phyloP scores from a whole-genome alignment of 441 rosid genomes.

The Isatis lusitanica region DNA sequence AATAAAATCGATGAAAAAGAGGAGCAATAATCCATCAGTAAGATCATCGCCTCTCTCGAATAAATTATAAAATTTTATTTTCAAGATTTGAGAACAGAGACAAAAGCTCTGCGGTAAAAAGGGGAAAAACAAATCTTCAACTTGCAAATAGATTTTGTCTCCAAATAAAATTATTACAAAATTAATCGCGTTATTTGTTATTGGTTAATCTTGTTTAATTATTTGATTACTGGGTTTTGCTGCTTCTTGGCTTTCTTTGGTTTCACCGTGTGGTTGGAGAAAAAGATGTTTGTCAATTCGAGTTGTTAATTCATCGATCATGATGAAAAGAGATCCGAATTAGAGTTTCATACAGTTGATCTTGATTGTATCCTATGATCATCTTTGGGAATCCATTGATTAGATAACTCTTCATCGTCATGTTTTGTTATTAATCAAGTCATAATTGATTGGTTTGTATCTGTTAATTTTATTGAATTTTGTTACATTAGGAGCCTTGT shows the following conservation, averaged over 20 bases:
- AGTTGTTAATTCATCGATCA: no score
- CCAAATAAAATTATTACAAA: background rate
- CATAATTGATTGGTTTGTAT: background rate
- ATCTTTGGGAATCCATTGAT: background rate
- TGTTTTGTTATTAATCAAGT: background rate
- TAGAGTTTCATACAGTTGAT: no score
- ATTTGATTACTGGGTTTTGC: no score
- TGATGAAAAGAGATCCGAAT: no score
- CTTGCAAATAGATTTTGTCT: background rate
- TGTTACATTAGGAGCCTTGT: slow-evolving; percentile 31
- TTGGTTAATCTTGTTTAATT: no score
- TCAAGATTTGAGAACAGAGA: slow-evolving; percentile 2
- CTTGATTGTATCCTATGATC: background rate
- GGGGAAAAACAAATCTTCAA: background rate
- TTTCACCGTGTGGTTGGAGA: no score
- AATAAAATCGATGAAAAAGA: slow-evolving; percentile 1
- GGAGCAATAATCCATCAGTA: background rate
- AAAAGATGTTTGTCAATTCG: no score
- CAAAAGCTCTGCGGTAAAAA: background rate
- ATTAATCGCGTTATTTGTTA: no score
- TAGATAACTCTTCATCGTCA: background rate
- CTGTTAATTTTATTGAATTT: background rate
- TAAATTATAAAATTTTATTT: background rate
- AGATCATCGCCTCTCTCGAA: slow-evolving; percentile 5
- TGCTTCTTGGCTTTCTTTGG: no score